phyloP scores from a whole-genome alignment of 2,329 filamentous ascomycete species.

The Colletotrichum lindemuthianum region DNA sequence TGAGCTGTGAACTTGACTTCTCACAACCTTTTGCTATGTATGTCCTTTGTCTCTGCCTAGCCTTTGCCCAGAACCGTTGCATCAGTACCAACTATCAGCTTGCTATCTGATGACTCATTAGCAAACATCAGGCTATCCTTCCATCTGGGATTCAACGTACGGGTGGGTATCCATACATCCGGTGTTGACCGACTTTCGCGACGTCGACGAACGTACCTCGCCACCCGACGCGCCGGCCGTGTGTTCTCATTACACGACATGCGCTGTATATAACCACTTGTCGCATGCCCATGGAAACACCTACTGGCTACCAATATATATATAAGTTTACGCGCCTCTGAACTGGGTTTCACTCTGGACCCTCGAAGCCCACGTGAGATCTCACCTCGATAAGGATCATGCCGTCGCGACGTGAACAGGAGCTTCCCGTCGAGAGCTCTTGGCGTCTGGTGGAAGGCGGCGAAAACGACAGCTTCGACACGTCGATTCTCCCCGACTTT shows the following conservation, averaged over 20 bases:
- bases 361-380: too few species aligned
- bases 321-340: too few species aligned
- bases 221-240: slow-evolving; percentile 29
- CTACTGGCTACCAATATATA: too few species aligned
- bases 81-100: slow-evolving; percentile 17
- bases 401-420: slow-evolving; percentile 37
- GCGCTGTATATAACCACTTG: too few species aligned
- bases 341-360: too few species aligned
- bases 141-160: neutral
- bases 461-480: slow-evolving; percentile 70
- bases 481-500: slow-evolving; percentile 59
- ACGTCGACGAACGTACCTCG: slow-evolving; percentile 14
- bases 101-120: slow-evolving; percentile 27
- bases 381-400: slow-evolving; percentile 7
- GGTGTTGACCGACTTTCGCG: slow-evolving; percentile 3
- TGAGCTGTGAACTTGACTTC: slow-evolving; percentile 22
- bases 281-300: neutral
- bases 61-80: slow-evolving; percentile 23
- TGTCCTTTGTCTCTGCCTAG: slow-evolving; percentile 27
- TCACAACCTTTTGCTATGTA: slow-evolving; percentile 6
- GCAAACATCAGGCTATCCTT: slow-evolving; percentile 1
- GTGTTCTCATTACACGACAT: neutral
- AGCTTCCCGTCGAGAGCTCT: slow-evolving; percentile 61
- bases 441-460: slow-evolving; percentile 70
- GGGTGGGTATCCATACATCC: slow-evolving; percentile 4